Evolutionary conservation across 352 stramenopile genomes (phyloP).

Genomic region (Phytophthora cryptogea): DNA sequence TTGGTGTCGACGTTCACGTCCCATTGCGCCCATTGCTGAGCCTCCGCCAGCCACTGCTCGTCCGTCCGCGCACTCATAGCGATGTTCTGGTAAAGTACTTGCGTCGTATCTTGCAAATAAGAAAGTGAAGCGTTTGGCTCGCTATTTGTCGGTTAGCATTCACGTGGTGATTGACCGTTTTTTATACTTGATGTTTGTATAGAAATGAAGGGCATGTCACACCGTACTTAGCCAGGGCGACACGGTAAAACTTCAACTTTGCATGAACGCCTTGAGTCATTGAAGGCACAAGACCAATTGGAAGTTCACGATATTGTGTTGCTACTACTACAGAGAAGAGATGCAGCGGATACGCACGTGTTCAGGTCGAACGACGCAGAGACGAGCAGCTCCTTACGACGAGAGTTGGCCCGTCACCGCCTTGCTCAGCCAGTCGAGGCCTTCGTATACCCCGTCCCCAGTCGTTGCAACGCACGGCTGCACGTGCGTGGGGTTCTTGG

Average conservation of each 20-base stretch:
- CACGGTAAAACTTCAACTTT: slow-evolving; percentile 23
- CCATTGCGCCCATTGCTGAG: slow-evolving; percentile 83
- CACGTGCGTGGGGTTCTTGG: slow-evolving; percentile 41
- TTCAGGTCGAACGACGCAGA: neutral
- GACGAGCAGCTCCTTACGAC: slow-evolving; percentile 6
- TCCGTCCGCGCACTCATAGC: slow-evolving; percentile 36
- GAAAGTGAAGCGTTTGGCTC: slow-evolving; percentile 5
- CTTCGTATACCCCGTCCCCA: slow-evolving; percentile 51
- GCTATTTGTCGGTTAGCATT: slow-evolving; percentile 23
- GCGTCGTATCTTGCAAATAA: slow-evolving; percentile 20
- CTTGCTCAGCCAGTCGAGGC: slow-evolving; percentile 53
- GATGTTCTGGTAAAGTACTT: neutral
- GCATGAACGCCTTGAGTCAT: slow-evolving; percentile 3
- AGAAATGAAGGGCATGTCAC: slow-evolving; percentile 23
- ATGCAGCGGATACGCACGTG: neutral
- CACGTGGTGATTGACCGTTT: slow-evolving; percentile 23
- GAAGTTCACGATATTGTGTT: neutral
- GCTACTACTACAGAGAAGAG: slow-evolving; percentile 5
- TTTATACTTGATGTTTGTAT: slow-evolving; percentile 37
- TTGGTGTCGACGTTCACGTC: slow-evolving; percentile 87
- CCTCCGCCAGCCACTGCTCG: slow-evolving; percentile 54
- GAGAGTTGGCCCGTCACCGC: slow-evolving; percentile 31
- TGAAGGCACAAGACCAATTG: neutral
- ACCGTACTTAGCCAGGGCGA: slow-evolving; percentile 1
- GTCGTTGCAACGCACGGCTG: slow-evolving; percentile 35